Base-by-base conservation (phyloP, 495 filamentous ascomycete genomes). In the Elasticomyces elasticus region DNA sequence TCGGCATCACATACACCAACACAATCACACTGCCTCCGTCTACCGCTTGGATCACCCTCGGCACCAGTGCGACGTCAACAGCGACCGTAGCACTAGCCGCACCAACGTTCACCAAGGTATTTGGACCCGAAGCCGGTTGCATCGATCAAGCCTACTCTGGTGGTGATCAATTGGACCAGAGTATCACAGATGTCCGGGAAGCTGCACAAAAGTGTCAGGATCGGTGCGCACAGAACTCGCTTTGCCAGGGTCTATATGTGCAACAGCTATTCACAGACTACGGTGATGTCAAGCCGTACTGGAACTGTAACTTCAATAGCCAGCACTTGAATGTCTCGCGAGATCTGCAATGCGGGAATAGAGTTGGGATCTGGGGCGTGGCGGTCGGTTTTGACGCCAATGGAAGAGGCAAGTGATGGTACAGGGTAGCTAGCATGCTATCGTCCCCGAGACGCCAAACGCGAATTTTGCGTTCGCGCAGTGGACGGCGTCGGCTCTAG, bases 91-190 rank as follows among this genome's bases (percentile, higher is more conserved):
- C 49, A 9, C 28, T 31, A 28, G 49, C 49, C n/a, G 49, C 49
- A 12, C 49, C 49, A 24, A 38, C 49, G 30, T 51, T 51, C 49
- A 40, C 49, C 6, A 7, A 51, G 27, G 49, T 51, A 19, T 51
- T 37, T 25, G 49, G 49, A 2, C 49, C 49, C 11, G 23, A 23
- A 22, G 30, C 49, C 31, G 49, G 49, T n/a, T 51, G 49, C 31
- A 28, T 20, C 5, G 33, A 51, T 22, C 12, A 31, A 20, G 19
- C 25, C n/a, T 5, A 9, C 19, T 9, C 11, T 2, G 30, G 30
- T 7, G 30, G 30, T 15, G 30, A 33, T 11, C n/a, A 19, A n/a
- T 33, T 52, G n/a, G 50, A 52, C 22, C 3, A 20, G 23, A 45
- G 40, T n/a, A 30, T 54, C 26, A 48, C 25, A 5, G 25, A 47